phyloP scores from a whole-genome alignment of 306 rosid species.

The Arachis hypogaea region DNA sequence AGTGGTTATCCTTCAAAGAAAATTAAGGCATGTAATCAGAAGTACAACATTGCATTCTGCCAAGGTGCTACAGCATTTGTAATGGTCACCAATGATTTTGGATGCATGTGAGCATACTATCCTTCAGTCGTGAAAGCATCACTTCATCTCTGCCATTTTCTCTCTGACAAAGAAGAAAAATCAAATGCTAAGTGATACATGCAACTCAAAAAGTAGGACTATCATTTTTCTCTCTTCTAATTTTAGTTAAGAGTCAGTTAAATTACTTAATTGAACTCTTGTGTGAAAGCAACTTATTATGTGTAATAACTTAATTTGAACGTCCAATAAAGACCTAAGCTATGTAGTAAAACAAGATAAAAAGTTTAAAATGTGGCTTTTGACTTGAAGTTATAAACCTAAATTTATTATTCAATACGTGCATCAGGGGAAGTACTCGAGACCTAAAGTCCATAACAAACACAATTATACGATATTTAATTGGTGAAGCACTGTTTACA shows the following conservation, averaged over 20 bases:
- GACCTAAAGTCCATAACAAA: background rate
- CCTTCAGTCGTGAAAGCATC: constrained; percentile 32
- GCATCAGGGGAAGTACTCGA: no score
- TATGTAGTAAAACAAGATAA: no score
- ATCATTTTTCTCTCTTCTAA: background rate
- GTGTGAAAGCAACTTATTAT: no score
- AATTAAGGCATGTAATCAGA: constrained; percentile 25
- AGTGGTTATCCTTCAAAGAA: background rate
- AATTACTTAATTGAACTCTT: no score
- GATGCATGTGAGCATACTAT: constrained; percentile 28
- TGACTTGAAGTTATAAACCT: no score
- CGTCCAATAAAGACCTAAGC: no score
- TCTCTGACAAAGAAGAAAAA: constrained; percentile 63
- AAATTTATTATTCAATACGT: no score
- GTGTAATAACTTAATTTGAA: no score
- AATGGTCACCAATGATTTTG: constrained; percentile 35
- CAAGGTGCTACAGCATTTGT: background rate
- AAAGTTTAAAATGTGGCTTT: no score
- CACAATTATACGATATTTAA: background rate
- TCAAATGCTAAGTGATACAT: constrained; percentile 38
- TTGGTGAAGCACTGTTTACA: background rate
- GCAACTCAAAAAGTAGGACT: constrained; percentile 7
- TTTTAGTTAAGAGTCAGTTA: no score
- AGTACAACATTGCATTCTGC: constrained; percentile 28
- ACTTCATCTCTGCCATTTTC: constrained; percentile 80